Evolutionary conservation across 2,329 filamentous ascomycete genomes (phyloP), one percentile per base, ranked within the genome.

Genomic region (Colletotrichum sp.): DNA sequence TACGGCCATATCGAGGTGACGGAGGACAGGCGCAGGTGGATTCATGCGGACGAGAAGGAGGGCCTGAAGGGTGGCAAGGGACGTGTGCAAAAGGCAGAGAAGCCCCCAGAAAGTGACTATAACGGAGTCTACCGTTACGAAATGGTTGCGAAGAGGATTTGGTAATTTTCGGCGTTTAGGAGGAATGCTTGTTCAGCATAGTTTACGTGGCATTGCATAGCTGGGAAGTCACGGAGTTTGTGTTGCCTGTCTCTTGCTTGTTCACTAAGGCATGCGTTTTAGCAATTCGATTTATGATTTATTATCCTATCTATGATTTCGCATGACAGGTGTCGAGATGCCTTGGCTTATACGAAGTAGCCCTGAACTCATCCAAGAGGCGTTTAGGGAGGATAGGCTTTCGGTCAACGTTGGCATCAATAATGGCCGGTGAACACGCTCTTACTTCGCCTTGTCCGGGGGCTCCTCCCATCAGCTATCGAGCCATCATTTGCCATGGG

Each of bases 101-200:
- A 91, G 69, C 92, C 75, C 24, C 78, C 78, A 2, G 82, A 83
- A 3, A 78, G 76, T 6, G 86, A 87, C 91, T 83, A 92, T 92
- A 85, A 94, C 89, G 81, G 92, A 87, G 83, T 95, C 92, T 78
- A 92, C 89, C 90, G 97, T 80, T 99, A 98, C 86, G 95, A 96
- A 82, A 98, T 99, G 97, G 93, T 96, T 80, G 95, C 95, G 1
- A 99, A 98, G 89, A 91, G 97, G 83, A 99, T 99, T 80, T 99
- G 97, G 97, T 99, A 85, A 79, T 18, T 44, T 39, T 63, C 21
- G 44, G 68, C 36, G 26, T 66, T 18, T 30, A 15, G 39, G 8
- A 13, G 44, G 44, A 52, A 21, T 21, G n/a, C 44, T 8, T 12
- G 8, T 36, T 39, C 32, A 63, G 59, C 59, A 63, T 63, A 36